phyloP scores from a whole-genome alignment of 2,329 filamentous ascomycete species.

The Talaromyces sp. region DNA sequence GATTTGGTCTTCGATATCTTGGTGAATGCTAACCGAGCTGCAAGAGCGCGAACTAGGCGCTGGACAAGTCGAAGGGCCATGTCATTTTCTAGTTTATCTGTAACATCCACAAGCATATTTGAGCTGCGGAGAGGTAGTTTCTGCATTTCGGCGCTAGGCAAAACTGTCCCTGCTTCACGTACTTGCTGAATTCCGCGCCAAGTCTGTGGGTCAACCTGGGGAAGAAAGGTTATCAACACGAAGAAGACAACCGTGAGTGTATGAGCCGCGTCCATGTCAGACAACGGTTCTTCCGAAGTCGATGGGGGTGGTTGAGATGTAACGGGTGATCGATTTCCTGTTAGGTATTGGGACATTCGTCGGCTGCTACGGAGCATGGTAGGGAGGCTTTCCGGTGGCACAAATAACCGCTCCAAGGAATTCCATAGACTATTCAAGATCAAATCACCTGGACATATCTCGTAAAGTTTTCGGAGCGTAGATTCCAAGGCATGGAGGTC shows the following conservation, averaged over 20 bases:
- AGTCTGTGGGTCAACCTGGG: constrained; percentile 28
- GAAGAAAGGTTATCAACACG: constrained; percentile 32
- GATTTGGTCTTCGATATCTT: constrained; percentile 40
- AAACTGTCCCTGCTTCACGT: constrained; percentile 32
- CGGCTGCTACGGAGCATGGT: constrained; percentile 12
- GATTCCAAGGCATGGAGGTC: constrained; percentile 27
- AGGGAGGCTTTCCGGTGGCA: constrained; percentile 32
- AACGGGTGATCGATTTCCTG: constrained; percentile 9
- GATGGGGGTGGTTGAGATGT: neutral
- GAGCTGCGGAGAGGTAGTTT: constrained; percentile 25
- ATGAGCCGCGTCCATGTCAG: constrained; percentile 34
- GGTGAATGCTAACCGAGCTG: constrained; percentile 44
- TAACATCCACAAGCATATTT: constrained; percentile 26
- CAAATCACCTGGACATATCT: constrained; percentile 36
- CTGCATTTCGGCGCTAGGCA: constrained; percentile 32
- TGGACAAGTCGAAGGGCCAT: constrained; percentile 46
- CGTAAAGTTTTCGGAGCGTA: constrained; percentile 29
- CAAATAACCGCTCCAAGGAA: constrained; percentile 33
- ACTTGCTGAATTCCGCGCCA: constrained; percentile 40
- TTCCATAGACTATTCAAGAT: constrained; percentile 38
- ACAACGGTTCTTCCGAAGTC: constrained; percentile 25
- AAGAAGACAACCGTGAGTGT: constrained; percentile 34
- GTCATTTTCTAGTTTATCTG: constrained; percentile 47
- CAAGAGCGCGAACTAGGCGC: constrained; percentile 45
- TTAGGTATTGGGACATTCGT: constrained; percentile 26